These are phyloP conservation scores for Blastomyces parvus DNA, from an alignment of 2,329 filamentous ascomycete species.

Conservation along the genomic window DNA sequence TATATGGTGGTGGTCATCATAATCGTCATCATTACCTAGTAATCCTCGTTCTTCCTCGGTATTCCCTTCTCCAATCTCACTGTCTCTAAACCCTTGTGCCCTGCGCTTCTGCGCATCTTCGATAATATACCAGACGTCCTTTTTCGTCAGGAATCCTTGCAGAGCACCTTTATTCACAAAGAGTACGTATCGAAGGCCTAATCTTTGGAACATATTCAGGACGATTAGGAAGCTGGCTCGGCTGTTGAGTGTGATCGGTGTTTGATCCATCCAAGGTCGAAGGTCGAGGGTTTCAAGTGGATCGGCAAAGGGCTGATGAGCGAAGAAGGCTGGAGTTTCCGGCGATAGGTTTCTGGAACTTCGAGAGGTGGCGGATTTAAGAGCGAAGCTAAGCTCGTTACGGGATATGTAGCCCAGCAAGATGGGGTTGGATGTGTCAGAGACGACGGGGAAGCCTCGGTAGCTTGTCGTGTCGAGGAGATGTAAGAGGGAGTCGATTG, in stretches of 20 bases:
- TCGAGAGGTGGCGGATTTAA: conserved; percentile 51
- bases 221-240: conserved; percentile 72
- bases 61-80: conserved; percentile 21
- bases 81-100: conserved; percentile 23
- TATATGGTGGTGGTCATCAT: conserved; percentile 3
- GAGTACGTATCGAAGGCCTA: conserved; percentile 81
- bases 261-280: conserved; percentile 97
- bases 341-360: conserved; percentile 45
- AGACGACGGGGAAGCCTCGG: conserved; percentile 86
- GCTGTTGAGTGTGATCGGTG: conserved; percentile 78
- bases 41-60: conserved; percentile 30
- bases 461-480: conserved; percentile 66
- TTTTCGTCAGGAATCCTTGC: conserved; percentile 85
- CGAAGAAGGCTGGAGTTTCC: conserved; percentile 74
- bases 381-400: conserved; percentile 75
- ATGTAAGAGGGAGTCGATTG: conserved; percentile 61
- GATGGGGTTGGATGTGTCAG: conserved; percentile 63
- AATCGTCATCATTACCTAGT: conserved; percentile 24
- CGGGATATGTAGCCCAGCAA: conserved; percentile 90
- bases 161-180: conserved; percentile 75
- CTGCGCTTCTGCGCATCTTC: conserved; percentile 56
- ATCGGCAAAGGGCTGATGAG: conserved; percentile 71
- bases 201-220: conserved; percentile 85
- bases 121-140: conserved; percentile 90
- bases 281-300: conserved; percentile 72